Percentiles rank a stretch among this genome's conserved stretches.
phyloP scores from a whole-genome alignment of 805 yeast species.

The Candida boidinii region DNA sequence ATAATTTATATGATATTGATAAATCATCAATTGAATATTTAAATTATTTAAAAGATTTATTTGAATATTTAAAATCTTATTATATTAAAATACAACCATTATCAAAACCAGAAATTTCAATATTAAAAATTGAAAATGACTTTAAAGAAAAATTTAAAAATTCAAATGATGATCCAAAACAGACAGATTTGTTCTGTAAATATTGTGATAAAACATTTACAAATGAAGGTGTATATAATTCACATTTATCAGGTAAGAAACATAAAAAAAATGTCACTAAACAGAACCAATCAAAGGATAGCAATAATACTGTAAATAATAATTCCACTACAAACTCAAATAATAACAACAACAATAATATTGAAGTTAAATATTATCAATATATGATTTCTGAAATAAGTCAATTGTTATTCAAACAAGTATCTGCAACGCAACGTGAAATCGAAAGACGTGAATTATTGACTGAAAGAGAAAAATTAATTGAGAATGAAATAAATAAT shows the following conservation, averaged over 20 bases:
- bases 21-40: constrained; percentile 28
- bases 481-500: constrained; percentile 37
- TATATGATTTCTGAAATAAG: constrained; percentile 29
- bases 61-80: constrained; percentile 41
- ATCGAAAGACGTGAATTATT: constrained; percentile 58
- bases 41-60: constrained; percentile 37
- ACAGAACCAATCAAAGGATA: constrained; percentile 1
- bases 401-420: constrained; percentile 27
- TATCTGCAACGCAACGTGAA: constrained; percentile 47
- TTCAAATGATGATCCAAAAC: constrained; percentile 17
- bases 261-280: constrained; percentile 45
- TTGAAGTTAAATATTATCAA: constrained; percentile 19
- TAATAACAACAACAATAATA: constrained; percentile 1
- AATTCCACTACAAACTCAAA: background rate
- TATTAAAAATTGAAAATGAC: constrained; percentile 16
- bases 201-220: constrained; percentile 59
- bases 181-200: constrained; percentile 55
- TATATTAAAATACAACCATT: constrained; percentile 42
- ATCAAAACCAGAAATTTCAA: constrained; percentile 25
- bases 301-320: background rate
- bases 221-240: constrained; percentile 53
- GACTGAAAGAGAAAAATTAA: constrained; percentile 58
- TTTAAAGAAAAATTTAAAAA: constrained; percentile 9
- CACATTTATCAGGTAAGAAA: constrained; percentile 67
- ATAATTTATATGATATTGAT: constrained; percentile 16